A percentile compares a stretch with the other conserved stretches of the same genome.
These are phyloP conservation scores for Iris pallida DNA, from an alignment of 116 monocot species.

Conservation along the genomic window DNA sequence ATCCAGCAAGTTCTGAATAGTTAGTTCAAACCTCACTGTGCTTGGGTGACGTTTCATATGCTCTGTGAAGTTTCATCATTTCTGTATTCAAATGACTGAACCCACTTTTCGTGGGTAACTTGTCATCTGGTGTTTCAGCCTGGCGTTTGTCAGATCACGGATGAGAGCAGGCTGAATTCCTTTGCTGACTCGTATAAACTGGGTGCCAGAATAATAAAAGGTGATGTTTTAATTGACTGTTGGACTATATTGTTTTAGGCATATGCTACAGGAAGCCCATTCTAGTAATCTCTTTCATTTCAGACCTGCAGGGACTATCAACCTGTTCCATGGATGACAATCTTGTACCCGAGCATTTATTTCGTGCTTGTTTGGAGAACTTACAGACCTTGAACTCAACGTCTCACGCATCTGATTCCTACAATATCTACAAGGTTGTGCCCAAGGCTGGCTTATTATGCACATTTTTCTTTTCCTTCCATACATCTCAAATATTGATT, in stretches of 20 bases:
- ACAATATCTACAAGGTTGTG: constrained; percentile 73
- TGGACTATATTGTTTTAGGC: neutral
- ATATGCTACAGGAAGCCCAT: neutral
- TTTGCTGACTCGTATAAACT: constrained; percentile 62
- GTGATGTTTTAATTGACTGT: constrained; percentile 19
- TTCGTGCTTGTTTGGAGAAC: constrained; percentile 46
- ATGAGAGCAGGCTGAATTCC: constrained; percentile 37
- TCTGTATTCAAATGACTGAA: no score
- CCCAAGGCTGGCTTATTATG: neutral
- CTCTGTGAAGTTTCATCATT: no score
- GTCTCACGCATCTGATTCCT: constrained; percentile 12
- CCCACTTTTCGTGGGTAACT: no score
- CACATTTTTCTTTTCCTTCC: neutral
- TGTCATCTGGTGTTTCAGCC: constrained; percentile 24
- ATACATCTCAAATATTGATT: neutral
- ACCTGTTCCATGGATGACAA: constrained; percentile 51
- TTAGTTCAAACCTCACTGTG: no score
- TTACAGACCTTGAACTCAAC: constrained; percentile 18
- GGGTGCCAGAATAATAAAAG: constrained; percentile 61
- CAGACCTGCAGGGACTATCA: constrained; percentile 39
- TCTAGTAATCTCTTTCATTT: constrained; percentile 2
- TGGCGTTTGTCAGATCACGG: constrained; percentile 24
- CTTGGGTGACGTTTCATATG: no score
- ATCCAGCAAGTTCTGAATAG: no score
- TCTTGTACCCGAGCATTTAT: constrained; percentile 64